Evolutionary conservation across 1,139 yeast species (phyloP), one percentile per base, ranked within the genome.

Genomic region (Lodderomyces orthopsilosis): DNA sequence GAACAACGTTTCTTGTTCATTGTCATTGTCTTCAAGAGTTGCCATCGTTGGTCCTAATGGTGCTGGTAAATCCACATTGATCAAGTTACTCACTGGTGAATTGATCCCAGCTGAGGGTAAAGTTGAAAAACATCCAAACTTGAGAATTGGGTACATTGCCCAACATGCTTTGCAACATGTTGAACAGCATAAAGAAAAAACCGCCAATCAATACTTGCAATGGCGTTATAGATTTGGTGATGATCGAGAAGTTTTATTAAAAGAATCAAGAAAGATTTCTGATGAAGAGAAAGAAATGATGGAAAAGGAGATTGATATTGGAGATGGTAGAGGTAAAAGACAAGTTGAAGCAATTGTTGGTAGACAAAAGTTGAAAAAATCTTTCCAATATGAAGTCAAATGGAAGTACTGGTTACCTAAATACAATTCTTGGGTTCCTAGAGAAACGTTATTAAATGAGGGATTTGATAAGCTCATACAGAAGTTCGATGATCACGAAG

Each of bases 191-290:
- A 89, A 91, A 68, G 98, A 93, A 65, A 90, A 90, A 73, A 93
- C 98, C 13, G 96, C 98, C 35, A 91, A 90, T 62, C 98, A 93
- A 70, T 93, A 93, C 65, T 75, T 93, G 62, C 98, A 93, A 73
- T 93, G 98, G 98, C 84, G 98, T 71, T 93, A 91, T 67, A 82
- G 88, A 64, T 88, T 90, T 58, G 98, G 98, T 64, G 98, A 93
- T 63, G 98, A 93, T 68, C 89, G 98, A 67, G 98, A 93, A 70
- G 95, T 93, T 32, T 79, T 90, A 56, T 70, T 93, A 65, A 93
- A 93, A 70, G 97, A 91, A 67, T 83, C 96, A 1, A 83, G 98
- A 68, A 87, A 88, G 66, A 76, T 91, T 52, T 79, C 90, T 34
- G 89, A 80, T 10, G 95, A 86, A 50, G 98, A 93, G 67, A 79